These are phyloP conservation scores for Naumovozyma dairenensis DNA, from an alignment of 805 yeast species.

Conservation along the genomic window DNA sequence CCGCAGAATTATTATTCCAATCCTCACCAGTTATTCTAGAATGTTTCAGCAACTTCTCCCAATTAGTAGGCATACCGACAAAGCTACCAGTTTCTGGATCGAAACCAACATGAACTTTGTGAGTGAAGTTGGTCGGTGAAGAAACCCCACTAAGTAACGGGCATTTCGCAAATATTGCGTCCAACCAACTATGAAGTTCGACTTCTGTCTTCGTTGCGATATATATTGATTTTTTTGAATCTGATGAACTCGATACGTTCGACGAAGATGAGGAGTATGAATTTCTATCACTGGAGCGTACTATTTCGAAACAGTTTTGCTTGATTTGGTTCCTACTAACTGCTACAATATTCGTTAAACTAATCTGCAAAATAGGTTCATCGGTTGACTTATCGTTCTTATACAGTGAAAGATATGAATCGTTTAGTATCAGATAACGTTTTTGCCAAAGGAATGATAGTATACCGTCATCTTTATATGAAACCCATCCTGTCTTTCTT, in stretches of 20 bases:
- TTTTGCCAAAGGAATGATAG: slow-evolving; percentile 89
- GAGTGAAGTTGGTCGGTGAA: slow-evolving; percentile 89
- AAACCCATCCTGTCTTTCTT: slow-evolving; percentile 63
- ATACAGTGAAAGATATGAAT: slow-evolving; percentile 63
- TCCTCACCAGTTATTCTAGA: slow-evolving; percentile 88
- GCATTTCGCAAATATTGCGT: slow-evolving; percentile 70
- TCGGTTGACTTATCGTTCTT: slow-evolving; percentile 45
- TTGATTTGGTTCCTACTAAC: slow-evolving; percentile 61
- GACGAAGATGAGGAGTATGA: slow-evolving; percentile 12
- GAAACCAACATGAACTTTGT: slow-evolving; percentile 81
- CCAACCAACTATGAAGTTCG: slow-evolving; percentile 85
- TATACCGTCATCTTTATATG: slow-evolving; percentile 85
- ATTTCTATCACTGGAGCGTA: slow-evolving; percentile 35
- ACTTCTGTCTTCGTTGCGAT: slow-evolving; percentile 68
- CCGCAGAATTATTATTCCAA: slow-evolving; percentile 88
- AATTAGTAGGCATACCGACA: slow-evolving; percentile 88
- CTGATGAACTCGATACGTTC: slow-evolving; percentile 7
- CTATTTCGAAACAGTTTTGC: slow-evolving; percentile 74
- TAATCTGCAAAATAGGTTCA: slow-evolving; percentile 43
- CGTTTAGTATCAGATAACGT: slow-evolving; percentile 68
- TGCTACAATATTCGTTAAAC: slow-evolving; percentile 48
- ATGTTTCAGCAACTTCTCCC: slow-evolving; percentile 78
- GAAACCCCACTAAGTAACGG: slow-evolving; percentile 63
- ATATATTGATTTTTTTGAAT: slow-evolving; percentile 48
- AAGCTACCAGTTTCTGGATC: slow-evolving; percentile 79